Base-by-base conservation (phyloP, 345 rosid genomes). In the Eucalyptus erythrocorys region DNA sequence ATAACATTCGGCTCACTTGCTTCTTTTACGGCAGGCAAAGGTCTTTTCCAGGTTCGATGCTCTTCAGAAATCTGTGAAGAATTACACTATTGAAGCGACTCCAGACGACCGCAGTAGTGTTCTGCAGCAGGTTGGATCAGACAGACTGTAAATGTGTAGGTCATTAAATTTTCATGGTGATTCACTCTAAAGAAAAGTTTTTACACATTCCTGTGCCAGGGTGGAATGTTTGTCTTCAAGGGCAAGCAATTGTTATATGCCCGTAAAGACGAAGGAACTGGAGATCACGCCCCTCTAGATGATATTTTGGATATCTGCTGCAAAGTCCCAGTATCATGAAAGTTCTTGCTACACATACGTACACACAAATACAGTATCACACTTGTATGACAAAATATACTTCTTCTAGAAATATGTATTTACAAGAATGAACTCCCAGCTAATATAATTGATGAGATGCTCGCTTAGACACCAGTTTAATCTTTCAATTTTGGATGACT, bases 211-310 rank as follows among this genome's bases (percentile, higher is more conserved):
- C 7, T 22, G 16, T 88, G 26, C 32, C 51, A 96, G 98, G 99
- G 99, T 89, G 99, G 99, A 85, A 97, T 95, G 96, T 94, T 96
- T 91, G 94, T 97, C 24, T 97, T 97, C 94, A 96, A 92, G 95
- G 99, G 99, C 40, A 94, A 95, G 90, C 88, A 96, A 88, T 85
- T 97, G 30, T 57, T 96, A 87, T 97, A 95, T 91, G 97, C 97
- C 64, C 86, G 95, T 86, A 97, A 94, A 93, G 97, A 96, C n/a
- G 96, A 97, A 92, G 97, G 97, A 5, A 94, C 97, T 1, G 99
- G 97, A 24, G 98, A 95, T 90, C 99, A 96, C 90, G 95, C 98
- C 88, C 92, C 99, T 85, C 89, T 96, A 30, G 92, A 95, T 88
- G 97, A 97, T 86, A 90, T 95, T 40, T 87, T 95, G 37, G 87